Percentiles rank a stretch among this genome's conserved stretches.
Conservation (phyloP, 129 eudicot species). For the Artemisia tridentata region DNA sequence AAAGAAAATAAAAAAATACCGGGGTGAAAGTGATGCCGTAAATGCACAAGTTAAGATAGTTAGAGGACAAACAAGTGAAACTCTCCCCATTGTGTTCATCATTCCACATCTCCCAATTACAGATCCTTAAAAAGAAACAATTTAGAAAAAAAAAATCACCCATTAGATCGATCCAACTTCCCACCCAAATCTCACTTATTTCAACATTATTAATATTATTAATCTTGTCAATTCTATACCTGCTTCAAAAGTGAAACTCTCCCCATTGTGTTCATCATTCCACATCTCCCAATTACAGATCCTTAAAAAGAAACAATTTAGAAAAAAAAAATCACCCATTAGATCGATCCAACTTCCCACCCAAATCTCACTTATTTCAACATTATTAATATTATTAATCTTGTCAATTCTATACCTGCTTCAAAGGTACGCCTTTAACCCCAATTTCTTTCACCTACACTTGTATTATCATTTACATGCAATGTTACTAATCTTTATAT, state of each 20-base stretch:
- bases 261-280: slow-evolving; percentile 29
- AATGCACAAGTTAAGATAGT: background rate
- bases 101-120: slow-evolving; percentile 34
- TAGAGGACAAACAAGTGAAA: background rate
- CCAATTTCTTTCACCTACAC: background rate
- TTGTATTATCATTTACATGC: no score
- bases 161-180: slow-evolving; percentile 19
- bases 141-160: no score
- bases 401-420: no score
- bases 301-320: no score
- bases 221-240: no score
- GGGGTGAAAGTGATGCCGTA: background rate
- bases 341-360: slow-evolving; percentile 24
- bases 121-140: slow-evolving; percentile 22
- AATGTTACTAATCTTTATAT: no score
- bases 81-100: slow-evolving; percentile 24
- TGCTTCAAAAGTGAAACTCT: background rate
- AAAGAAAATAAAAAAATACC: no score
- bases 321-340: background rate
- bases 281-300: slow-evolving; percentile 35
- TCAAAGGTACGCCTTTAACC: slow-evolving; percentile 25
- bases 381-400: no score
- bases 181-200: background rate
- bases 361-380: slow-evolving; percentile 1
- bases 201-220: no score